Evolutionary conservation across 495 filamentous ascomycete species (phyloP), one percentile per base, ranked within the genome.

Genomic region (Saxophila tyrrhenica): DNA sequence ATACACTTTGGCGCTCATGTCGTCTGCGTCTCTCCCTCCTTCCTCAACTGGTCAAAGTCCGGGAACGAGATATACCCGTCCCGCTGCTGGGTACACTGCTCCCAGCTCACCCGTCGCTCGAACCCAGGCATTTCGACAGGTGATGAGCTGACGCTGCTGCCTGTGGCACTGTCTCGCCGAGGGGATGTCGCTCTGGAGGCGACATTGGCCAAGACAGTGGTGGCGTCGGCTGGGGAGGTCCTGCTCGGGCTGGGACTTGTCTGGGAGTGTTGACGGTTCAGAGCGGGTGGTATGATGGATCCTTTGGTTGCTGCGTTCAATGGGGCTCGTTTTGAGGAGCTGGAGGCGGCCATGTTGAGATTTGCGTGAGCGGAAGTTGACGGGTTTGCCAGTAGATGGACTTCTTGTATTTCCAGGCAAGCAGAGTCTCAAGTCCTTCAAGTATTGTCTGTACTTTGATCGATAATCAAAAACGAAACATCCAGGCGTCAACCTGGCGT

Each of bases 21-120:
- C n/a, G n/a, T n/a, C n/a, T n/a, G n/a, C 29, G 5, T 19, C 52
- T 55, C 42, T 2, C 35, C 22, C 50, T 57, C 29, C 21, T 39
- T 45, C 48, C 41, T 25, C 24, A 67, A 62, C 57, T 65, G 60
- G 54, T 75, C 73, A 51, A 75, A 75, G 50, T 70, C 69, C 9
- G 73, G 73, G 54, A 75, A 75, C 56, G 69, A 72, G 39, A 75
- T 61, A 58, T 75, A 75, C 19, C 69, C 72, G 52, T 72, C 73
- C 65, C 57, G 43, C 50, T 50, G 45, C 38, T 29, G 16, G 42
- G 20, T 29, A 57, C 68, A 65, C 55, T 62, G 49, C 21, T 62
- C 52, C 60, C 52, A 59, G 39, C 58, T 61, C 1, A 46, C 45
- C 2, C 58, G 46, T 20, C 48, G 20, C 17, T 61, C 22, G 10